Evolutionary conservation across 139 green algal species (phyloP).

Genomic region (Pleodorina starrii): DNA sequence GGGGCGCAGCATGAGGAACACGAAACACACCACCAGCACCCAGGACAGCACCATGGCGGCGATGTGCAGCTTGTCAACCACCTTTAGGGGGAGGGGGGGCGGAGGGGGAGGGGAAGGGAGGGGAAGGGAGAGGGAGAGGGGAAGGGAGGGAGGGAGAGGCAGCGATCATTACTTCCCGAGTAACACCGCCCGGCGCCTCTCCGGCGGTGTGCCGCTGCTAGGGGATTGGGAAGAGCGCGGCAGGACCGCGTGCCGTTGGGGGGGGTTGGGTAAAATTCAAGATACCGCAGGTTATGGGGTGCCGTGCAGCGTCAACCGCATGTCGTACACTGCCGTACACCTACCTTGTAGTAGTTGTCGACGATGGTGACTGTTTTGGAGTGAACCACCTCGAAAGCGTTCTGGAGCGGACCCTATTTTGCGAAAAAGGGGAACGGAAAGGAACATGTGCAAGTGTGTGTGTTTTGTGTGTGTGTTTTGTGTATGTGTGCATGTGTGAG

Average conservation of each 20-base stretch:
- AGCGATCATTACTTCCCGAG: too few relatives aligned
- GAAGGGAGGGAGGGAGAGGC: too few relatives aligned
- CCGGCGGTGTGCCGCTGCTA: too few relatives aligned
- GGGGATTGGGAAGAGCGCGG: too few relatives aligned
- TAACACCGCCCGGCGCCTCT: too few relatives aligned
- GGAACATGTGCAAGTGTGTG: background rate
- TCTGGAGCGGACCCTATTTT: constrained; percentile 12
- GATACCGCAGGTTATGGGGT: too few relatives aligned
- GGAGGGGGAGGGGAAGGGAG: background rate
- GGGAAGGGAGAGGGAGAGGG: background rate
- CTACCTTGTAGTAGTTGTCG: constrained; percentile 42
- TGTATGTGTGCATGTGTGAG: background rate
- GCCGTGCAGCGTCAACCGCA: too few relatives aligned
- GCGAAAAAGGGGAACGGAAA: background rate
- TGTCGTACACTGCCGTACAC: too few relatives aligned
- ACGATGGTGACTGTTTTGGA: background rate
- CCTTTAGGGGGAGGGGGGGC: background rate
- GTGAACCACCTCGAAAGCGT: background rate
- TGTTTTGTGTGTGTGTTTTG: background rate
- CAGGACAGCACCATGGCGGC: constrained; percentile 50
- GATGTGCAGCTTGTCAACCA: constrained; percentile 48
- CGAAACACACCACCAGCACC: constrained; percentile 22
- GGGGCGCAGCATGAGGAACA: constrained; percentile 57
- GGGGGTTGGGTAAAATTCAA: too few relatives aligned
- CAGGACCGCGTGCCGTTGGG: too few relatives aligned